These are phyloP conservation scores for Botrytis cinerea DNA, from an alignment of 2,329 filamentous ascomycete species.

Conservation along the genomic window DNA sequence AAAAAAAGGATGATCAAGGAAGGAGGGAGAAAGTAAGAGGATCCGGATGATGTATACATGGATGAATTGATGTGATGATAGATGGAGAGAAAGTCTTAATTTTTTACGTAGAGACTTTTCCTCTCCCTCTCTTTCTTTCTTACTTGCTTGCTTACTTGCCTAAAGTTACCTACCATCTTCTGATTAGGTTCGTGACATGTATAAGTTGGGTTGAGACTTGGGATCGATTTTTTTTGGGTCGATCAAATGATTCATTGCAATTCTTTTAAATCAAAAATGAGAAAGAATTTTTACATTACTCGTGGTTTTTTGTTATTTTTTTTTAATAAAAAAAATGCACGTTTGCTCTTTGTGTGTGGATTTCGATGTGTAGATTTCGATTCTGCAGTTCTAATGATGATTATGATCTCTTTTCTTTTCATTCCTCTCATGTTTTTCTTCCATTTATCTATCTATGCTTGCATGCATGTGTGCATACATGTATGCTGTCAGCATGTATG, in stretches of 20 bases:
- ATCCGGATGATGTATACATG: background rate
- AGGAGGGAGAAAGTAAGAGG: background rate
- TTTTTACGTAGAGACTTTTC: background rate
- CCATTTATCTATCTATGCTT: background rate
- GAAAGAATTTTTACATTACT: too few relatives aligned
- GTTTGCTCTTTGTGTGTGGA: background rate
- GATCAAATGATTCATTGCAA: background rate
- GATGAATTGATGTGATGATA: background rate
- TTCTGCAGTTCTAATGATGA: background rate
- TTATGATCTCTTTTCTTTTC: background rate
- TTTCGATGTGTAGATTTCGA: background rate
- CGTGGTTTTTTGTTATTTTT: too few relatives aligned
- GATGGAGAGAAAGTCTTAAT: conserved; percentile 3
- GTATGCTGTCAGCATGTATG: background rate
- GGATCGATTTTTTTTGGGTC: background rate
- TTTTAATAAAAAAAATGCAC: too few relatives aligned
- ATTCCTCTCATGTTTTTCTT: background rate
- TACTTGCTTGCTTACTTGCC: background rate
- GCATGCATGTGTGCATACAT: background rate
- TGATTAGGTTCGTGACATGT: background rate
- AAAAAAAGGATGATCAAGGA: background rate
- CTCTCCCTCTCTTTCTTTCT: background rate
- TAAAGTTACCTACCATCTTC: background rate
- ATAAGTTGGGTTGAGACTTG: background rate
- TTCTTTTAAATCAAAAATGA: too few relatives aligned